Percentiles rank a stretch among this genome's conserved stretches.
Evolutionary conservation across 805 yeast genomes (phyloP).

Genomic region (Spathaspora hagerdaliae): DNA sequence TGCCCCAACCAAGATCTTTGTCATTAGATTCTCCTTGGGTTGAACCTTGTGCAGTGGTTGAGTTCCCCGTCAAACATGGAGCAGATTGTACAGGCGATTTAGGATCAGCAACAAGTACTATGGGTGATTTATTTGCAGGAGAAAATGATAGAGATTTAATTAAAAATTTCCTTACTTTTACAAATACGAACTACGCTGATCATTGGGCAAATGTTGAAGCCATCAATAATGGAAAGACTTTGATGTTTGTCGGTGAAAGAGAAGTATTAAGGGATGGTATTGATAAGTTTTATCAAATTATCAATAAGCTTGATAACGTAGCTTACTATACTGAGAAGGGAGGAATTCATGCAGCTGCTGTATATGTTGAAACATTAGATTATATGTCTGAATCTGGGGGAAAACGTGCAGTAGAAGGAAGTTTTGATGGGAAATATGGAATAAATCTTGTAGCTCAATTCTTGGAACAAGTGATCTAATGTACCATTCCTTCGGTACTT

Average conservation of each 20-base stretch:
- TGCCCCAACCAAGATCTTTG: conserved; percentile 24
- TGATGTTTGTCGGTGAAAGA: conserved; percentile 26
- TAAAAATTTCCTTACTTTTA: conserved; percentile 16
- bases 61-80: conserved; percentile 19
- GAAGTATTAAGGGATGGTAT: conserved; percentile 28
- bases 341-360: conserved; percentile 29
- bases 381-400: conserved; percentile 17
- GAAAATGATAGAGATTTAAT: conserved; percentile 15
- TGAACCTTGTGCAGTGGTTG: conserved; percentile 17
- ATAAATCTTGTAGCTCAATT: conserved; percentile 2
- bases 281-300: conserved; percentile 18
- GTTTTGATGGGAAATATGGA: conserved; percentile 16
- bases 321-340: conserved; percentile 23
- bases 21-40: conserved; percentile 34
- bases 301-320: conserved; percentile 16
- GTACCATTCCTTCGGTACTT: not conserved
- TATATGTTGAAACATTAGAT: conserved; percentile 30
- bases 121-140: conserved; percentile 29
- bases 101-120: conserved; percentile 19
- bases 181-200: conserved; percentile 15
- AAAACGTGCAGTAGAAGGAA: conserved; percentile 17
- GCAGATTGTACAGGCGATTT: conserved; percentile 24
- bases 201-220: conserved; percentile 24
- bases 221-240: conserved; percentile 12
- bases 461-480: not conserved